Evolutionary conservation across 2,329 filamentous ascomycete genomes (phyloP).

Genomic region (Fusarium graminum): DNA sequence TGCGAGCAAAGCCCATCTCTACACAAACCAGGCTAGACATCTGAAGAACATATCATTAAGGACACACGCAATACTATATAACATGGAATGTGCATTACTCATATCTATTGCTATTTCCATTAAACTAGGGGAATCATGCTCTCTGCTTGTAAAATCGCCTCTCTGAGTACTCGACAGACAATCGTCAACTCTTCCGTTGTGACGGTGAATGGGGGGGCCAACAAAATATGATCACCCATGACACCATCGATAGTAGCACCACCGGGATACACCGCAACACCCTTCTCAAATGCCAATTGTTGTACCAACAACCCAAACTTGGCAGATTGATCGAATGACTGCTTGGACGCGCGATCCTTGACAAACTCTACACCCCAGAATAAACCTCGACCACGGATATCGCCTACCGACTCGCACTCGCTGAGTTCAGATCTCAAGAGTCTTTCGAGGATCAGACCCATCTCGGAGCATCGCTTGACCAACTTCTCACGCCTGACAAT

Average conservation of each 20-base stretch:
- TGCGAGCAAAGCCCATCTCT: not conserved
- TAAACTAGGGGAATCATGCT: not conserved
- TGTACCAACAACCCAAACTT: conserved; percentile 50
- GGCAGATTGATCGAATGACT: conserved; percentile 51
- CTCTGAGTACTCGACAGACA: conserved; percentile 26
- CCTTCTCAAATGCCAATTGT: conserved; percentile 50
- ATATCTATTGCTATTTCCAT: too few species aligned
- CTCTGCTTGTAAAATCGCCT: conserved; percentile 34
- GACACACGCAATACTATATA: too few species aligned
- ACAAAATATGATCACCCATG: conserved; percentile 76
- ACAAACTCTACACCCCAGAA: conserved; percentile 65
- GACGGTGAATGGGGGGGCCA: conserved; percentile 75
- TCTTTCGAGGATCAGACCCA: conserved; percentile 57
- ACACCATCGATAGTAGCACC: conserved; percentile 70
- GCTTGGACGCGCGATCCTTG: conserved; percentile 50
- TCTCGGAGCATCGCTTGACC: conserved; percentile 67
- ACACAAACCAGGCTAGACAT: not conserved
- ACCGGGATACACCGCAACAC: conserved; percentile 71
- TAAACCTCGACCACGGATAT: conserved; percentile 45
- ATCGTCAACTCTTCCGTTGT: conserved; percentile 51
- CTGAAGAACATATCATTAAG: not conserved
- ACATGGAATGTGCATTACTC: too few species aligned
- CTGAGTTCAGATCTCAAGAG: not conserved
- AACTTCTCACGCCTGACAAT: conserved; percentile 70
- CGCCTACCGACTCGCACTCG: conserved; percentile 1